Evolutionary conservation across 1,284 basidiomycete genomes (phyloP).

Genomic region (Hemileia vastatrix): DNA sequence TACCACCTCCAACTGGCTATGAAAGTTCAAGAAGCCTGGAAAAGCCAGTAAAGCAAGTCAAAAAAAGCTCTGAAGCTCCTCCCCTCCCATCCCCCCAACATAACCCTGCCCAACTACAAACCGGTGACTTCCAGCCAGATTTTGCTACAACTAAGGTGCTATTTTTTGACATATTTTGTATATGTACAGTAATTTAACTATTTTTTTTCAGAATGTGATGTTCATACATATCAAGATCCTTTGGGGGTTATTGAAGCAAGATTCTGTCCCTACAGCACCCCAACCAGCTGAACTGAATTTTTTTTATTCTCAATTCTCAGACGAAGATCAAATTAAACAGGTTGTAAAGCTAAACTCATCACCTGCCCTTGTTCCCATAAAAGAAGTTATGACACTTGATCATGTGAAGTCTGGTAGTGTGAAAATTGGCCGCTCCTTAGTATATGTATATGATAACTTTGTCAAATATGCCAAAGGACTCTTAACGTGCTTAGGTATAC

Average conservation of each 20-base stretch:
- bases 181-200: neutral
- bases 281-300: neutral
- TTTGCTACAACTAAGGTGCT: conserved; percentile 5
- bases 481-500: neutral
- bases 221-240: conserved; percentile 8
- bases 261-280: conserved; percentile 2
- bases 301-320: neutral
- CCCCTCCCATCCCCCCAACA: neutral
- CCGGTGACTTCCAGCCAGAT: neutral
- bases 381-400: neutral
- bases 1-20: too few species aligned
- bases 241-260: conserved; percentile 4
- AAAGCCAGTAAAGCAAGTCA: too few species aligned
- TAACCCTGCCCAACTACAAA: conserved; percentile 2
- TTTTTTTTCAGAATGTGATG: neutral
- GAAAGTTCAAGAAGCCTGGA: too few species aligned
- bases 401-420: too few species aligned
- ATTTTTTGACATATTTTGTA: neutral
- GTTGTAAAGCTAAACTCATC: neutral
- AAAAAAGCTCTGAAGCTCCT: too few species aligned
- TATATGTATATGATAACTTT: neutral
- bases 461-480: conserved; percentile 1
- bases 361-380: neutral
- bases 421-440: neutral
- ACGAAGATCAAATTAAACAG: neutral